Conservation (phyloP, 208 protist species). For the Plasmodiophora brassicae region DNA sequence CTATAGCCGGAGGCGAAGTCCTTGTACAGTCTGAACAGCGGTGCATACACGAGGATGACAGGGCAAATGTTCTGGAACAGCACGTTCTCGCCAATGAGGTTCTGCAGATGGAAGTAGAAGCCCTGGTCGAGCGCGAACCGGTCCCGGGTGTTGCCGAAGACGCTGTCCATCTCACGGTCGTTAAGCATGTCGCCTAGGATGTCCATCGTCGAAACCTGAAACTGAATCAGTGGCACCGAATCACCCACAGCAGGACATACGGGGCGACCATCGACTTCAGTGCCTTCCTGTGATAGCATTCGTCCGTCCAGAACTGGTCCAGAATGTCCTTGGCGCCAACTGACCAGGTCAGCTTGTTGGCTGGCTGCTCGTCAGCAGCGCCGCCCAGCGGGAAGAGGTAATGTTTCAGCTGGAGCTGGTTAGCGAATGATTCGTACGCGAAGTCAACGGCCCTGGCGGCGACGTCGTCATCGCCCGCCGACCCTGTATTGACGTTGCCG, state of each 20-base stretch:
- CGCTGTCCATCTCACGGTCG: neutral
- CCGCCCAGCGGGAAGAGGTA: too few relatives aligned
- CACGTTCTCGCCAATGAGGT: neutral
- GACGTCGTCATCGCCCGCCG: neutral
- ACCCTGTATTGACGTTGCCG: too few relatives aligned
- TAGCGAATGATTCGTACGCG: neutral
- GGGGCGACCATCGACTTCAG: neutral
- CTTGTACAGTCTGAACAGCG: neutral
- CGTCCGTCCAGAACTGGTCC: neutral
- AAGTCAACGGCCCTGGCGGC: neutral
- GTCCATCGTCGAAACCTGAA: neutral
- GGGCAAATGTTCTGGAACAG: neutral
- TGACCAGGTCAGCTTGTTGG: neutral
- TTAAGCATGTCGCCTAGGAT: neutral
- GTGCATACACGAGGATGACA: neutral
- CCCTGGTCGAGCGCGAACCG: neutral
- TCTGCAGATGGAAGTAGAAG: neutral
- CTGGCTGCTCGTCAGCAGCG: neutral
- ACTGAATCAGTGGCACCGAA: neutral
- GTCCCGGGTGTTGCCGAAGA: neutral
- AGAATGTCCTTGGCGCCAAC: neutral
- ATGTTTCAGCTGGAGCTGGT: neutral
- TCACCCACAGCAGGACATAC: neutral
- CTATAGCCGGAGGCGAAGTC: neutral
- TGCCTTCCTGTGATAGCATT: neutral